Base-by-base conservation (phyloP, 768 basidiomycete species). In the Psilocybe sp. region DNA sequence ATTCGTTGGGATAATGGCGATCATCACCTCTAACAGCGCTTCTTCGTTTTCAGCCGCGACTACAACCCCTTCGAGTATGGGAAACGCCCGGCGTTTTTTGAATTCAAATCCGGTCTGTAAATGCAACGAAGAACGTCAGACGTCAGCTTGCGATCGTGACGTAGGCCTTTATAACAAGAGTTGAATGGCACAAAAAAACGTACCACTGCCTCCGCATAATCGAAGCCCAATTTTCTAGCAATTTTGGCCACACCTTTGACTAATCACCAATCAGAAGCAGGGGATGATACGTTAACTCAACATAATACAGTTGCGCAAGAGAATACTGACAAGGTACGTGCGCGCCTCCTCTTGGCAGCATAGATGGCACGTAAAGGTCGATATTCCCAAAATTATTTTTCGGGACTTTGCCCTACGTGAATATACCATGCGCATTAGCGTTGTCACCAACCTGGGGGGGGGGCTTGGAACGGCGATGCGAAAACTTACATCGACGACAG, bases 381-480 rank as follows among this genome's bases (percentile, higher is more conserved):
- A 99, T 89, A 65, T 98, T 99, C 14, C 96, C 96, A 64, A 96
- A 99, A 55, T 86, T 82, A 61, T 99, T 99, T 71, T 91, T 95
- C 5, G 94, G 94, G 28, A 99, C 80, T 64, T 81, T 84, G 31
- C 96, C 96, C 95, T 98, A 35, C n/a, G n/a, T n/a, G n/a, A n/a
- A n/a, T n/a, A 20, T 38, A 34, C 14, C 18, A 48, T 13, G n/a
- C 36, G 23, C 10, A 50, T 38, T 14, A 33, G 47, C 46, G 32
- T 23, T 35, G 18, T 19, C 48, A 39, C 19, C 39, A 18, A 12
- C n/a, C n/a, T n/a, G n/a, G 40, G 44, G 20, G 16, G 12, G 45
- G 14, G 11, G 36, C 15, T 9, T 16, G 44, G 41, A 32, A 45
- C 54, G 38, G 55, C 10, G 28, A 35, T 45, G 28, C 13, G 33